phyloP scores from a whole-genome alignment of 208 protist genomes.

The Trypanosoma mega region DNA sequence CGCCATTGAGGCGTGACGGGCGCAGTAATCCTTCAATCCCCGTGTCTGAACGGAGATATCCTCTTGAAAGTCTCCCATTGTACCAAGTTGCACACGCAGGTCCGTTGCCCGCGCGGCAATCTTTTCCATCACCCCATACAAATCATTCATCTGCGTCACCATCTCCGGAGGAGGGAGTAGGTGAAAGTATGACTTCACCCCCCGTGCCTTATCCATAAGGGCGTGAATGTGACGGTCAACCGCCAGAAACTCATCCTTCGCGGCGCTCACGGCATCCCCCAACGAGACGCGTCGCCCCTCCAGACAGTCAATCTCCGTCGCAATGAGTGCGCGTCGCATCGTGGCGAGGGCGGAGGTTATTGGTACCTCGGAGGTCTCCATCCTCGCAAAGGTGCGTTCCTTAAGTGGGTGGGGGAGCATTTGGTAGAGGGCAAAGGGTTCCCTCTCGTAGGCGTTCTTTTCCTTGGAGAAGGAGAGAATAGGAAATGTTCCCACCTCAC shows the following conservation, averaged over 20 bases:
- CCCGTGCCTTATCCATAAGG: slow-evolving; percentile 39
- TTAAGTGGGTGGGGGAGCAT: slow-evolving; percentile 45
- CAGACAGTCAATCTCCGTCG: slow-evolving; percentile 63
- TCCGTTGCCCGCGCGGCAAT: slow-evolving; percentile 64
- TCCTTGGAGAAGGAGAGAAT: slow-evolving; percentile 74
- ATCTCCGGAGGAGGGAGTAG: slow-evolving; percentile 80
- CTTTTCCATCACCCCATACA: slow-evolving; percentile 80
- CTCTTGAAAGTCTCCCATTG: slow-evolving; percentile 49
- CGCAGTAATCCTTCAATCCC: slow-evolving; percentile 62
- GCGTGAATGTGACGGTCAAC: slow-evolving; percentile 43
- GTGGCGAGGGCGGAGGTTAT: slow-evolving; percentile 44
- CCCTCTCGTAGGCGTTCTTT: slow-evolving; percentile 63
- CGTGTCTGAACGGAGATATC: slow-evolving; percentile 54
- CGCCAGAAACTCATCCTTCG: slow-evolving; percentile 51
- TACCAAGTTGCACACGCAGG: slow-evolving; percentile 51
- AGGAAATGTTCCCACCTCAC: slow-evolving; percentile 49
- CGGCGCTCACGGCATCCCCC: slow-evolving; percentile 43
- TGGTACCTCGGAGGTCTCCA: slow-evolving; percentile 27
- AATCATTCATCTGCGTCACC: slow-evolving; percentile 80
- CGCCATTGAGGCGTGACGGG: slow-evolving; percentile 32
- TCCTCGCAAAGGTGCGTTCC: slow-evolving; percentile 44
- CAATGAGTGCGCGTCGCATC: slow-evolving; percentile 45
- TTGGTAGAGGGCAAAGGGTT: slow-evolving; percentile 64
- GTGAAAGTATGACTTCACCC: slow-evolving; percentile 70
- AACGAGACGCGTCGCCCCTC: slow-evolving; percentile 45